phyloP scores from a whole-genome alignment of 495 filamentous ascomycete genomes.

The Bacidia rubella region DNA sequence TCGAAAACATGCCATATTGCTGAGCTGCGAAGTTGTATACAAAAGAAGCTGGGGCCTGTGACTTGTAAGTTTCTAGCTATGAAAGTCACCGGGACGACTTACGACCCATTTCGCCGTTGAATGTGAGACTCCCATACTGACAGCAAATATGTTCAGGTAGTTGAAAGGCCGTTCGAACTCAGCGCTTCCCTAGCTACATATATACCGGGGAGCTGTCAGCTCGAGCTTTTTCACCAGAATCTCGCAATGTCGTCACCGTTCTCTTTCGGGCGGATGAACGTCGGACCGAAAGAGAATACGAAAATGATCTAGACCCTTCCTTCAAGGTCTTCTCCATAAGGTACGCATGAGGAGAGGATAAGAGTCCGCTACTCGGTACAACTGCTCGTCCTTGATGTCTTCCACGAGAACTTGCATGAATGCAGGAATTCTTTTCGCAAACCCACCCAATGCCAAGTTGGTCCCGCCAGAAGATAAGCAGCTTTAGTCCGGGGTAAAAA shows the following conservation, averaged over 20 bases:
- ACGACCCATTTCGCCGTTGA: slow-evolving; percentile 27
- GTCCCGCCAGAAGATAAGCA: too few relatives aligned
- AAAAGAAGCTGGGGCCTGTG: slow-evolving; percentile 32
- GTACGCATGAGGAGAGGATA: background rate
- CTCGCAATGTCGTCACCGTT: background rate
- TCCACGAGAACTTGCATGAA: too few relatives aligned
- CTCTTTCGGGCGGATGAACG: background rate
- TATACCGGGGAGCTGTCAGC: background rate
- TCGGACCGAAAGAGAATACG: background rate
- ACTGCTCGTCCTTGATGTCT: too few relatives aligned
- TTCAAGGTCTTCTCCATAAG: background rate
- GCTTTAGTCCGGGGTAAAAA: too few relatives aligned
- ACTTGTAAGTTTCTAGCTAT: background rate
- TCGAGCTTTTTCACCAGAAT: background rate
- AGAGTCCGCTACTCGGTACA: too few relatives aligned
- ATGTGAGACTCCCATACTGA: slow-evolving; percentile 26
- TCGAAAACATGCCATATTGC: slow-evolving; percentile 33
- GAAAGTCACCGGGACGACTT: background rate
- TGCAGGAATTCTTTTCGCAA: background rate
- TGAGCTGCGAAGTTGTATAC: slow-evolving; percentile 33
- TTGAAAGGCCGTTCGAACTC: background rate
- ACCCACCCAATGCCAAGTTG: background rate
- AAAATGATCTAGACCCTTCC: background rate
- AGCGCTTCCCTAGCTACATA: too few relatives aligned
- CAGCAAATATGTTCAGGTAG: background rate